Percentiles rank a stretch among this genome's conserved stretches.
phyloP scores from a whole-genome alignment of 148 eudicot species.

The Chenopodium suecicum region DNA sequence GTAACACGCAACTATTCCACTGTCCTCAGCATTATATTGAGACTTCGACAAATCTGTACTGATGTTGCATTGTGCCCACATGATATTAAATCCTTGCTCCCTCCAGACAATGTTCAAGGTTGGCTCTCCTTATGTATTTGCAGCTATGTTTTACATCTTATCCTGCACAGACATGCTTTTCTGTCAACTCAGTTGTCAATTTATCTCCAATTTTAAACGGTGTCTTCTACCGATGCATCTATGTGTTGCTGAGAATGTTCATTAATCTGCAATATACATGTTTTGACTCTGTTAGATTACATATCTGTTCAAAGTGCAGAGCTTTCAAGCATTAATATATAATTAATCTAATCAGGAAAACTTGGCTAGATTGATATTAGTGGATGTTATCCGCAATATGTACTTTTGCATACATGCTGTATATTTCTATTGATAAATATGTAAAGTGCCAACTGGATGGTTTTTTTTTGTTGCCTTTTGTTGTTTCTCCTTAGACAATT shows the following conservation, averaged over 20 bases:
- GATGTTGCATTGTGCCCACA: constrained; percentile 82
- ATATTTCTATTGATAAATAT: too few relatives aligned
- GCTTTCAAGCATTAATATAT: too few relatives aligned
- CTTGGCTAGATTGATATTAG: not conserved
- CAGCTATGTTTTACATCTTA: not conserved
- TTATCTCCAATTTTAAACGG: not conserved
- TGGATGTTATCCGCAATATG: not conserved
- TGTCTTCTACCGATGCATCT: not conserved
- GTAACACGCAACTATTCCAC: constrained; percentile 63
- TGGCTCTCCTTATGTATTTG: not conserved
- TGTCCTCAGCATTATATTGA: constrained; percentile 70
- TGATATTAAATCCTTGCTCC: constrained; percentile 65
- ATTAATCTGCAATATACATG: not conserved
- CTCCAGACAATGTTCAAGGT: constrained; percentile 72
- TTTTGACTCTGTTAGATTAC: not conserved
- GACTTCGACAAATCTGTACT: constrained; percentile 91
- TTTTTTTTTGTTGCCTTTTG: not conserved
- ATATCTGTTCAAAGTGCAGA: not conserved
- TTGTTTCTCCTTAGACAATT: not conserved
- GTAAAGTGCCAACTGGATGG: not conserved
- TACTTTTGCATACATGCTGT: not conserved
- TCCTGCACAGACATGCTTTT: not conserved
- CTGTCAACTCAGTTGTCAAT: not conserved
- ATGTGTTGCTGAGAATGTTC: not conserved
- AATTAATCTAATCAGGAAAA: not conserved